phyloP scores from a whole-genome alignment of 2,329 filamentous ascomycete genomes.

The Trematosphaeria pertusa region DNA sequence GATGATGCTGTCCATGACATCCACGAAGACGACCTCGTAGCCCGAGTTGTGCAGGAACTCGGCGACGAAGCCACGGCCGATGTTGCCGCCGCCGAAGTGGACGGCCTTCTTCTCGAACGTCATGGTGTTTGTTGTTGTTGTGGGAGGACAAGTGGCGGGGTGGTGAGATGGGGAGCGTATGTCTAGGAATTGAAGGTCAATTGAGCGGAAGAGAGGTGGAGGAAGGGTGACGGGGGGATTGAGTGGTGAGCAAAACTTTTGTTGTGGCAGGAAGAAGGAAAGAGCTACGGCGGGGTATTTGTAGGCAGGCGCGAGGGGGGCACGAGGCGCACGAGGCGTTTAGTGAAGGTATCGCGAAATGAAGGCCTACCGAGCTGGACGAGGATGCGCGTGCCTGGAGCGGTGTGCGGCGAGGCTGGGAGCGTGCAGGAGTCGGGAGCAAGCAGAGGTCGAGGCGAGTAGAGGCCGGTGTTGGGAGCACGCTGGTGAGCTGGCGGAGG shows the following conservation, averaged over 20 bases:
- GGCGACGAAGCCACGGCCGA: constrained; percentile 57
- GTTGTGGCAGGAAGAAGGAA: constrained; percentile 1
- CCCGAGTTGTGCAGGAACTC: constrained; percentile 89
- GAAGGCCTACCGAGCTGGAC: constrained; percentile 3
- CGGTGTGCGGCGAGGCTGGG: constrained; percentile 29
- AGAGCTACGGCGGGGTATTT: constrained; percentile 32
- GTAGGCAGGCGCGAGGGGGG: constrained; percentile 27
- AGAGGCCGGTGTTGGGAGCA: constrained; percentile 33
- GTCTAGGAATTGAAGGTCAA: constrained; percentile 21
- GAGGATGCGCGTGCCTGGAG: constrained; percentile 13
- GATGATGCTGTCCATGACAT: constrained; percentile 87
- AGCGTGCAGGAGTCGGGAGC: constrained; percentile 6
- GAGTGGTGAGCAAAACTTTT: neutral
- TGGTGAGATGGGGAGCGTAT: constrained; percentile 13
- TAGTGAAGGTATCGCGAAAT: too few species aligned
- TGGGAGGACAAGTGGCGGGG: constrained; percentile 4
- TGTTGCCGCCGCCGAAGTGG: constrained; percentile 62
- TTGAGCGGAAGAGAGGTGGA: constrained; percentile 14
- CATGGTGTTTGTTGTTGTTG: constrained; percentile 35
- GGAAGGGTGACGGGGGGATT: neutral
- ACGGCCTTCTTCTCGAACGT: constrained; percentile 57
- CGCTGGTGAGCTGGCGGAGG: constrained; percentile 29
- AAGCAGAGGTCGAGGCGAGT: constrained; percentile 17
- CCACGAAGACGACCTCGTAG: constrained; percentile 95
- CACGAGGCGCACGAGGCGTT: too few species aligned